Evolutionary conservation across 2,329 filamentous ascomycete genomes (phyloP).

Genomic region (Phialemonium atrogriseum): DNA sequence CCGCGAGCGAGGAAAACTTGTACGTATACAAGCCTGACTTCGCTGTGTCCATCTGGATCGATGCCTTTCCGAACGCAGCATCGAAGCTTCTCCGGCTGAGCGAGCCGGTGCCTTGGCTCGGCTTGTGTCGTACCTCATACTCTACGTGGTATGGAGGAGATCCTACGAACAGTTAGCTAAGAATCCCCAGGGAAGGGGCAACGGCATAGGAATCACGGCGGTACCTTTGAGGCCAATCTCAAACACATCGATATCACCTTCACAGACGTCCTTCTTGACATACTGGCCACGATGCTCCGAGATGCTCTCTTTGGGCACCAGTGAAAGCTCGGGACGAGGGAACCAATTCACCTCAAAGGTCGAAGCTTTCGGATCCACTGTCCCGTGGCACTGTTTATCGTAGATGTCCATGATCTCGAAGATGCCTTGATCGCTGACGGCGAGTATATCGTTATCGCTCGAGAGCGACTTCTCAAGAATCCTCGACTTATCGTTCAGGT

Average conservation of each 20-base stretch:
- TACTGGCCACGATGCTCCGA: constrained; percentile 46
- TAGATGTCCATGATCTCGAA: constrained; percentile 74
- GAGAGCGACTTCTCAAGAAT: constrained; percentile 39
- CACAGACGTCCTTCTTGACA: constrained; percentile 76
- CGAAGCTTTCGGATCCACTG: constrained; percentile 64
- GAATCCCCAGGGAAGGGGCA: no score
- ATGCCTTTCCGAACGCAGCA: constrained; percentile 65
- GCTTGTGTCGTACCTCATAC: constrained; percentile 71
- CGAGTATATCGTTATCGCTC: constrained; percentile 58
- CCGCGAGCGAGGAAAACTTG: constrained; percentile 72
- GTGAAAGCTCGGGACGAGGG: constrained; percentile 62
- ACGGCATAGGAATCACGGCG: no score
- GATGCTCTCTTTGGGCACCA: constrained; percentile 58
- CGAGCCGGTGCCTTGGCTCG: constrained; percentile 55
- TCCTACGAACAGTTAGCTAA: constrained; percentile 33
- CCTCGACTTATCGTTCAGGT: constrained; percentile 45
- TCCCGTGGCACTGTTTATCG: constrained; percentile 76
- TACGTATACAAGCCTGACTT: constrained; percentile 82
- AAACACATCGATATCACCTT: constrained; percentile 86
- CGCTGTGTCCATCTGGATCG: constrained; percentile 77
- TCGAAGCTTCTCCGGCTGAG: constrained; percentile 65
- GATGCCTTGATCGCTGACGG: constrained; percentile 58
- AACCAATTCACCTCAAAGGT: constrained; percentile 81
- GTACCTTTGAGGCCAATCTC: constrained; percentile 72
- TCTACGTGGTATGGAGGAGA: constrained; percentile 74